Evolutionary conservation across 257 asterid genomes (phyloP).

Genomic region (Dorcoceras hygrometricum): DNA sequence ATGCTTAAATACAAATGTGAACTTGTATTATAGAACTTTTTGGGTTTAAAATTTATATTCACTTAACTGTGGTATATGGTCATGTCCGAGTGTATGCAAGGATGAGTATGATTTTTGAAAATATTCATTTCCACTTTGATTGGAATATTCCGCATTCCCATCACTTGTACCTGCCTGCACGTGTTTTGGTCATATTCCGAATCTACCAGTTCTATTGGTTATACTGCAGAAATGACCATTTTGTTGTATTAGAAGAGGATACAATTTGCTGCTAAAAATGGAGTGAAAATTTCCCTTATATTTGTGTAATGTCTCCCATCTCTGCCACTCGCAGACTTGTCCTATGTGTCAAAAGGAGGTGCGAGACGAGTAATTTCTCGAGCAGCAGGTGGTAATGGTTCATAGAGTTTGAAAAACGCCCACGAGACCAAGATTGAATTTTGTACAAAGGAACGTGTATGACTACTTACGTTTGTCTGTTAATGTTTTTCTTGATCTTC

Average conservation of each 20-base stretch:
- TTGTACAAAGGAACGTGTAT: not conserved
- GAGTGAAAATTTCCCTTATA: too few species aligned
- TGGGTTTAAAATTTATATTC: not conserved
- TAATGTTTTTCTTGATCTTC: not conserved
- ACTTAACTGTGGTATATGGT: not conserved
- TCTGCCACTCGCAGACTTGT: slow-evolving; percentile 55
- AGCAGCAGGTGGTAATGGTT: not conserved
- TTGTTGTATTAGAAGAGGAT: not conserved
- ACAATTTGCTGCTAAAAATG: too few species aligned
- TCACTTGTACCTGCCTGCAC: not conserved
- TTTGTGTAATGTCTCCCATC: not conserved
- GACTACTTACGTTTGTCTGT: not conserved
- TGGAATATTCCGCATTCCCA: not conserved
- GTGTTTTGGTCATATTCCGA: not conserved
- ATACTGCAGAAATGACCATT: not conserved
- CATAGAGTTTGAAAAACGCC: not conserved
- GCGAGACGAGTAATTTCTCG: slow-evolving; percentile 42
- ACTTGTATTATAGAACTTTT: too few species aligned
- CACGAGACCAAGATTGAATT: too few species aligned
- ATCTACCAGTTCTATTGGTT: not conserved
- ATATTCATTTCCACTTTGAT: not conserved
- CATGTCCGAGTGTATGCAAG: not conserved
- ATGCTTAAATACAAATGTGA: not conserved
- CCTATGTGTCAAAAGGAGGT: slow-evolving; percentile 83
- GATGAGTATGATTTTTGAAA: not conserved